Evolutionary conservation across 495 filamentous ascomycete genomes (phyloP), one percentile per base, ranked within the genome.

Genomic region (Neurospora cerealis): DNA sequence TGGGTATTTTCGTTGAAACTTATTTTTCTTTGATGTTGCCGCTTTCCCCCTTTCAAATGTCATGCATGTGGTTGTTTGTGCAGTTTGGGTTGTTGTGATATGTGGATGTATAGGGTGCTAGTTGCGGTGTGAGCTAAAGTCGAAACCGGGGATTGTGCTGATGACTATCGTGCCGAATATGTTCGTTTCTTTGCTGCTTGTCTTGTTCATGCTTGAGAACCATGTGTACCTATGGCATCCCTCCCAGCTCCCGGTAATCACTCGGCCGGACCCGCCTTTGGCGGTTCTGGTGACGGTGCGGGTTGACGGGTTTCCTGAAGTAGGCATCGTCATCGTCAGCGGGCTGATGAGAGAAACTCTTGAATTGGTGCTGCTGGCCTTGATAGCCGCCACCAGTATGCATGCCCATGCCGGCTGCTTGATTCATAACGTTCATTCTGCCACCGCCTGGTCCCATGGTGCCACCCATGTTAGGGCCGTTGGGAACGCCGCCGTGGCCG

Each of bases 221-320:
- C 42, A 46, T 46, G 19, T 19, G 42, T 46, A 46, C 42, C 42
- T 21, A 46, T 46, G 42, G 13, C 38, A 40, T 42, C 10, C 11
- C 74, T 88, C 80, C 95, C n/a, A 96, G 84, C 82, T 96, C 93
- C 60, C 91, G 86, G 75, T 95, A 98, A 82, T 99, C 96, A 79
- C 92, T 95, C 21, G 94, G 93, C 66, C 96, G 87, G 71, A 91
- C 89, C 75, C 91, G 84, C 74, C 92, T 89, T 74, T 93, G 90
- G 71, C 91, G 85, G 72, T 92, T 91, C 81, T 93, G 91, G 78
- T 96, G 92, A 72, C 96, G 90, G 79, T 97, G 94, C 13, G 94
- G 96, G 79, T 99, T 99, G 71, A 98, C 93, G 2, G 96, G 96
- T 79, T 97, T 95, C 28, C 96, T 90, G 82, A 98, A 96, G 82